Conservation (phyloP, 345 rosid species). For the Draba incana region DNA sequence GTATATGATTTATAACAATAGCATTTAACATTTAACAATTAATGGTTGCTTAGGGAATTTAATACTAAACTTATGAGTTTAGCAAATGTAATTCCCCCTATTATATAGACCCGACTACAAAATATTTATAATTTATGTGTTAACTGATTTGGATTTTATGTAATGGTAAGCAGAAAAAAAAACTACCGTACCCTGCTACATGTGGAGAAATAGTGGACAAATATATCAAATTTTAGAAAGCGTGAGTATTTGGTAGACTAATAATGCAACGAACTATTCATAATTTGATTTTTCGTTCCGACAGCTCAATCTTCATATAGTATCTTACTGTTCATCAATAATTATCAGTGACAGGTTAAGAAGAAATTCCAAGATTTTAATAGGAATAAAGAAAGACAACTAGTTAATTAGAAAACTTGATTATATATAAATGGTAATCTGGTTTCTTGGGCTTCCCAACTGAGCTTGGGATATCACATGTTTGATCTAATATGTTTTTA, state of each 20-base stretch:
- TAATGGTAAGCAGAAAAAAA: too few species aligned
- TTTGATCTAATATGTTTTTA: too few species aligned
- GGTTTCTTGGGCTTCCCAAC: too few species aligned
- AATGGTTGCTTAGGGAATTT: background rate
- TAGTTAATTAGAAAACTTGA: too few species aligned
- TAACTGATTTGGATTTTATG: too few species aligned
- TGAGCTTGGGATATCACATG: too few species aligned
- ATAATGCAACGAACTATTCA: background rate
- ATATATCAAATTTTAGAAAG: background rate
- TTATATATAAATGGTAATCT: too few species aligned
- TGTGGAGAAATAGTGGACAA: constrained; percentile 8
- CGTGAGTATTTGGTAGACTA: background rate
- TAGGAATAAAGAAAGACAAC: too few species aligned
- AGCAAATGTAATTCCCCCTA: background rate
- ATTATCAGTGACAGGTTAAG: background rate
- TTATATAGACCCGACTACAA: background rate
- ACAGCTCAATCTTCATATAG: background rate
- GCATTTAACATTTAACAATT: background rate
- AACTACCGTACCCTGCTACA: background rate
- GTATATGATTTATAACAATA: background rate
- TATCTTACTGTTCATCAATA: constrained; percentile 1
- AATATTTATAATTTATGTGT: too few species aligned
- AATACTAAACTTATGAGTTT: background rate
- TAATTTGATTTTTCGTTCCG: background rate
- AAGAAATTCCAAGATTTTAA: too few species aligned